Percentiles rank a stretch among this genome's conserved stretches.
Conservation (phyloP, 1,139 yeast species). For the Yamadazyma triangularis region DNA sequence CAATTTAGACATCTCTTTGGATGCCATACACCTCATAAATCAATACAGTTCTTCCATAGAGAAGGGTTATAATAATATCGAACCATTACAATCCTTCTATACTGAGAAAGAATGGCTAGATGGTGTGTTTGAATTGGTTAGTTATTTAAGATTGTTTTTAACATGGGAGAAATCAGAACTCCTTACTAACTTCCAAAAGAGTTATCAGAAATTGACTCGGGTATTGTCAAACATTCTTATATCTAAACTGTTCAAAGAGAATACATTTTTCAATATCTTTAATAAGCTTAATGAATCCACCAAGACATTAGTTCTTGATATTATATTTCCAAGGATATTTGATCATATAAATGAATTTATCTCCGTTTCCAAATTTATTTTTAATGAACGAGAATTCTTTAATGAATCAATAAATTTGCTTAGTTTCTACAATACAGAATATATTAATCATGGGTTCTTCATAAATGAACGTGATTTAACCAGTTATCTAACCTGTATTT, state of each 20-base stretch:
- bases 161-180: slow-evolving; percentile 21
- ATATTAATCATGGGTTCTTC: slow-evolving; percentile 21
- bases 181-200: slow-evolving; percentile 15
- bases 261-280: slow-evolving; percentile 19
- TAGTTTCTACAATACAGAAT: slow-evolving; percentile 18
- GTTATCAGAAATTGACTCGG: slow-evolving; percentile 20
- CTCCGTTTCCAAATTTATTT: slow-evolving; percentile 29
- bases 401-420: slow-evolving; percentile 24
- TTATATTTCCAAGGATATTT: slow-evolving; percentile 35
- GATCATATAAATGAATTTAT: slow-evolving; percentile 35
- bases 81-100: slow-evolving; percentile 20
- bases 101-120: slow-evolving; percentile 33
- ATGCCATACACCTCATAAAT: slow-evolving; percentile 33
- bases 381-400: slow-evolving; percentile 30
- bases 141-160: slow-evolving; percentile 26
- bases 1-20: slow-evolving; percentile 22
- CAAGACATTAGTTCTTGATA: slow-evolving; percentile 27
- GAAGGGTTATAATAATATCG: slow-evolving; percentile 23
- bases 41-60: slow-evolving; percentile 28
- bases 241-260: slow-evolving; percentile 18
- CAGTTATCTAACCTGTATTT: slow-evolving; percentile 23
- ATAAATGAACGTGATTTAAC: slow-evolving; percentile 23
- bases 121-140: slow-evolving; percentile 36
- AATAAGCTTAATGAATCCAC: slow-evolving; percentile 21
- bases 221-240: slow-evolving; percentile 30